Base-by-base conservation (phyloP, 192 early-diverging fungal genomes). In the Gryganskiella cystojenkinii region DNA sequence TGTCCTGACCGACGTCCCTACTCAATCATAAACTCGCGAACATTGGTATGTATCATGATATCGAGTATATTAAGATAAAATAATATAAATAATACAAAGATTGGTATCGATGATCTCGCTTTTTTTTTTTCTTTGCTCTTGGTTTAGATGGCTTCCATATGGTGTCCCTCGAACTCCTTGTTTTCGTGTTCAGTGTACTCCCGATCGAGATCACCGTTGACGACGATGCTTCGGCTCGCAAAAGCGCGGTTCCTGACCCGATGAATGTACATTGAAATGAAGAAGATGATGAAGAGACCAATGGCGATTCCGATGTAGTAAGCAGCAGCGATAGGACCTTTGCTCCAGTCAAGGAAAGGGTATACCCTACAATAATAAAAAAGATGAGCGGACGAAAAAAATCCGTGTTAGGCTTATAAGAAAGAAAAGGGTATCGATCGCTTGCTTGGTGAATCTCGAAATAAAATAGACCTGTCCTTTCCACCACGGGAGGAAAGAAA, bases 261-360 rank as follows among this genome's bases (percentile, higher is more conserved):
- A 50, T 81, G 80, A 34, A 81, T 30, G 34, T 54, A 58, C 5
- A 49, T 50, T 28, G 60, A 11, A 19, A 64, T 25, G 43, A 76
- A 63, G 59, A 64, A 81, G 8, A 81, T 25, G 17, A 74, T n/a
- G 40, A 66, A 64, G 0, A 62, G 46, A 3, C 53, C 64, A 22
- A 70, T 42, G 5, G 64, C 71, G 24, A 81, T 60, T 14, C 47
- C 71, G 24, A 75, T 37, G n/a, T 70, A 64, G 40, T 70, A 70
- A 4, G 52, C 52, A 0, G 74, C 71, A 5, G 56, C 67, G 6
- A 46, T 67, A 3, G 71, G 71, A 4, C 67, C 66, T 19, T 74
- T 67, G 22, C 51, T 27, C 63, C 71, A 81, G 44, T 56, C 27
- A 14, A 81, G 20, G 61, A 81, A 81, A 1, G 80, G 63, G 44